Conservation (phyloP, 345 rosid species). For the Aquilaria sinensis region DNA sequence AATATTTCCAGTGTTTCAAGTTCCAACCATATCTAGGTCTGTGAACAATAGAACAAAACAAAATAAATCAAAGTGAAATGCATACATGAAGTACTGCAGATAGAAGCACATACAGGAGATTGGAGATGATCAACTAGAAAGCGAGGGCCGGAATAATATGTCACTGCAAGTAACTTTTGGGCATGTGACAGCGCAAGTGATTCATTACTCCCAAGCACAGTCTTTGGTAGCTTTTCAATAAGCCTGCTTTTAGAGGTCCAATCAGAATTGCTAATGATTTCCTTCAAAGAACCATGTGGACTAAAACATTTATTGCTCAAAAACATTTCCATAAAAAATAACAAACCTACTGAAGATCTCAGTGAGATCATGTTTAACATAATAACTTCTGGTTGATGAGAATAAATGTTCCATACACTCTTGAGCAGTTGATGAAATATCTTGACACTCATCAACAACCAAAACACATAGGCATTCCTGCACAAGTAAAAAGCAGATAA, state of each 20-base stretch:
- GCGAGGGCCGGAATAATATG: conserved; percentile 82
- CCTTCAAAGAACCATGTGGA: conserved; percentile 6
- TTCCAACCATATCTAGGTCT: no score
- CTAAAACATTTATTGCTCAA: not conserved
- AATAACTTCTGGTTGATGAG: conserved; percentile 27
- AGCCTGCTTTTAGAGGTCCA: conserved; percentile 36
- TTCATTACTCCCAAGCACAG: conserved; percentile 69
- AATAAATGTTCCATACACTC: conserved; percentile 50
- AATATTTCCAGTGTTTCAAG: no score
- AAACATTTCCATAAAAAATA: conserved; percentile 12
- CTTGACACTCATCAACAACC: conserved; percentile 73
- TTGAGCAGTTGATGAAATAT: conserved; percentile 63
- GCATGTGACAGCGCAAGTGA: conserved; percentile 62
- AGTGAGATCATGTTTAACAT: conserved; percentile 41
- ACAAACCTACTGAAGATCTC: conserved; percentile 67
- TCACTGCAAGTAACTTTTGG: conserved; percentile 66
- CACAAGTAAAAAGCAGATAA: conserved; percentile 14
- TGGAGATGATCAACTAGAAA: conserved; percentile 64
- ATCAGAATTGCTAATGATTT: conserved; percentile 2
- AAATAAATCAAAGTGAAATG: no score
- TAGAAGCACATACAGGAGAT: conserved; percentile 67
- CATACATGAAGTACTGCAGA: not conserved
- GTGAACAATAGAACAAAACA: no score
- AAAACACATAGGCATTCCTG: conserved; percentile 84
- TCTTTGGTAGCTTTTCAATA: conserved; percentile 81